Base-by-base conservation (phyloP, 805 yeast species). In the Teunomyces stri region DNA sequence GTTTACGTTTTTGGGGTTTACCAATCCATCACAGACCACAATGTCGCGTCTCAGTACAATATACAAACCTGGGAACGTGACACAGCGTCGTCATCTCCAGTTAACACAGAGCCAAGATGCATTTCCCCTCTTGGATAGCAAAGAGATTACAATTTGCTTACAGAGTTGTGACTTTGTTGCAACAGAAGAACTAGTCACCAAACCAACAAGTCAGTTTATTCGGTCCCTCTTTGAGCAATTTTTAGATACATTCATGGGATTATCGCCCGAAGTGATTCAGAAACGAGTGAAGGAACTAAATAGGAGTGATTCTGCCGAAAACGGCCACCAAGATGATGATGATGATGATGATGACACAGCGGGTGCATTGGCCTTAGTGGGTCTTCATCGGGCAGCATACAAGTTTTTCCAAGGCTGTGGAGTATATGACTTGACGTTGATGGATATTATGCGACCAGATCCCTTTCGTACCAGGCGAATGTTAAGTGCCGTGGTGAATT, bases 361-460 rank as follows among this genome's bases (percentile, higher is more conserved):
- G 20, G 49, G 62, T 46, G 69, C 84, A 5, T 60, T 83, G 56
- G 68, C 70, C 46, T 64, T 82, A 10, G 67, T 86, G 15, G 80
- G 81, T 2, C 65, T 85, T 21, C 87, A 83, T 50, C 67, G 82
- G 44, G 79, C 80, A 5, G 76, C 87, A 53, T 76, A 74, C 60
- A 76, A 74, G 57, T 86, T 88, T 61, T 73, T 88, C 53, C 74
- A 75, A 39, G 83, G 78, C 48, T 84, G 92, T 59, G 96, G 96
- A 0, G 79, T 90, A 2, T 74, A 80, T 48, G 96, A 90, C 63
- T 87, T 89, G 59, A 78, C 82, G 37, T 70, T 89, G 43, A 73
- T 79, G 68, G 97, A 90, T 66, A 69, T 90, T 27, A 72, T 80
- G 49, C 82, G 81, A 53, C 97, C 97, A 0, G 96, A 89, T n/a